A percentile compares a stretch with the other conserved stretches of the same genome.
Evolutionary conservation across 352 stramenopile species (phyloP).

Genomic region (Phytopythium aichiense): DNA sequence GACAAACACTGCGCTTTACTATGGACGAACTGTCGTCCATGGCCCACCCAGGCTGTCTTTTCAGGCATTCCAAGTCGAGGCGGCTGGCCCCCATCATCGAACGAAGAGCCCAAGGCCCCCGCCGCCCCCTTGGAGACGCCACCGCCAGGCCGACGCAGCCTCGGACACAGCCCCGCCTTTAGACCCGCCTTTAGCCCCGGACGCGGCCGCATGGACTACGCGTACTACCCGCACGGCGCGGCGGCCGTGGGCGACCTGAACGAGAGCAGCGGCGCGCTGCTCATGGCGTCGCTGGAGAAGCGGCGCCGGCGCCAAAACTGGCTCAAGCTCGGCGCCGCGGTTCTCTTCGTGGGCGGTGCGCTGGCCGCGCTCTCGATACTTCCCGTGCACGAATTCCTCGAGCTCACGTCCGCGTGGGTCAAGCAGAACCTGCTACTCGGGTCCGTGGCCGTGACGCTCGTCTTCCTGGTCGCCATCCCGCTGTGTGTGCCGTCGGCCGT

Average conservation of each 20-base stretch:
- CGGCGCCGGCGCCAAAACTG: conserved; percentile 13
- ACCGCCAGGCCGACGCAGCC: no score
- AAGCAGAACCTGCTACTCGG: conserved; percentile 42
- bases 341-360: conserved; percentile 9
- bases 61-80: no score
- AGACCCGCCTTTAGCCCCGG: no score
- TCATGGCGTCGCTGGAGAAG: conserved; percentile 6
- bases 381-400: conserved; percentile 44
- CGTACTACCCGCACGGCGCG: conserved; percentile 7
- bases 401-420: conserved; percentile 42
- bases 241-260: conserved; percentile 10
- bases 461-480: conserved; percentile 65
- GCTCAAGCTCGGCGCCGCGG: conserved; percentile 18
- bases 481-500: conserved; percentile 66
- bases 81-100: not conserved
- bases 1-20: not conserved
- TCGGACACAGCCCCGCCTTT: not conserved
- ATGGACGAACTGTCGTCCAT: not conserved
- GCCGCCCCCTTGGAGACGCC: not conserved
- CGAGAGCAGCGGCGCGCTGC: conserved; percentile 9
- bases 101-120: not conserved
- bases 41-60: no score
- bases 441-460: conserved; percentile 38
- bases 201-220: conserved; percentile 3
- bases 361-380: conserved; percentile 31